Evolutionary conservation across 441 rosid genomes (phyloP), one percentile per base, ranked within the genome.

Genomic region (Pelargonium myrrhifolium): DNA sequence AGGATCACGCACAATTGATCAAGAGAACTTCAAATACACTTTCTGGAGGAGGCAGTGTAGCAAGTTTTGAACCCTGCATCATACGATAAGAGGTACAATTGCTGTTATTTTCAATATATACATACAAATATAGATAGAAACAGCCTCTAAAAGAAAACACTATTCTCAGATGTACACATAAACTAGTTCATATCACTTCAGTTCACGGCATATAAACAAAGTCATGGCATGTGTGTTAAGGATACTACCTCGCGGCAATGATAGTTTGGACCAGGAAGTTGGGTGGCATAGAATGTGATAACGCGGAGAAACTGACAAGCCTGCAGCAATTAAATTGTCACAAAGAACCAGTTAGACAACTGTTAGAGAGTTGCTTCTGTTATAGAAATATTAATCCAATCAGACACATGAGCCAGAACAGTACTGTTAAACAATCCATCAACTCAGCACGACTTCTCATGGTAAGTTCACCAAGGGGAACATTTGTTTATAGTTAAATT

Each of bases 241-340:
- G 68, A 76, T 12, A 65, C 39, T 82, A 90, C 99, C 98, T 90
- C 96, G 0, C 90, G 96, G 75, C 99, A 95, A 74, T 95, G 99
- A 80, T 95, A 95, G 74, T 95, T 95, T 60, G 99, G 99, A 68
- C 98, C 98, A 9, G 99, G 99, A 80, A 95, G 98, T 82, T 89
- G 98, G 18, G 99, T 95, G 1, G 98, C 86, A 76, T 92, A 95
- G 81, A 95, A 95, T 43, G 99, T 86, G 60, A 95, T 70, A 65
- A 95, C 78, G 39, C 99, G 93, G 71, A 95, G 97, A 74, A 72
- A 12, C 73, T 95, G 99, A 69, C 84, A 92, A 74, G 87, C 90
- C 98, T 95, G 83, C 75, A 71, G 60, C 47, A 62, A 62, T 62
- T 28, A 51, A 66, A 65, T 64, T 69, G 47, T 14, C 59, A 58